A percentile compares a stretch with the other conserved stretches of the same genome.
Conservation (phyloP, 352 stramenopile species). For the Pythium oligandrum region DNA sequence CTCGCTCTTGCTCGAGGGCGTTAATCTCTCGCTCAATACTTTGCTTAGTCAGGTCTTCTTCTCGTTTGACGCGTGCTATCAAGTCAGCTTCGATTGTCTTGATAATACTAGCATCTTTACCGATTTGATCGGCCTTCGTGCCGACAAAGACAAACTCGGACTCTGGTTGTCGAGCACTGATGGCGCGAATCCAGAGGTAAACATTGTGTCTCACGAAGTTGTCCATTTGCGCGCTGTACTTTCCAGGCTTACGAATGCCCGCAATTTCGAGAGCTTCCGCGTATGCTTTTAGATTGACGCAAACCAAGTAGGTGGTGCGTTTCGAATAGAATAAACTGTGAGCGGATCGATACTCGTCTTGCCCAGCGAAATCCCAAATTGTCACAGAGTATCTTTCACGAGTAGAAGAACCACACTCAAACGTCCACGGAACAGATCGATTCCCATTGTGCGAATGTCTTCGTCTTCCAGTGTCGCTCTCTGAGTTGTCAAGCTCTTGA, state of each 20-base stretch:
- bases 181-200: slow-evolving; percentile 13
- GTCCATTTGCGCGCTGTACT: not conserved
- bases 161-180: slow-evolving; percentile 12
- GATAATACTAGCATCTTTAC: not conserved
- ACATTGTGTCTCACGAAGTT: slow-evolving; percentile 11
- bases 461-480: not conserved
- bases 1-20: not conserved
- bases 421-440: slow-evolving; percentile 1
- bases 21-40: not conserved
- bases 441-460: not conserved
- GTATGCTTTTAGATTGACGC: slow-evolving; percentile 12
- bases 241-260: no score
- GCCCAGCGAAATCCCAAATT: slow-evolving; percentile 2
- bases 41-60: slow-evolving; percentile 5
- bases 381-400: not conserved
- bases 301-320: slow-evolving; percentile 9
- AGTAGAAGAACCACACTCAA: not conserved
- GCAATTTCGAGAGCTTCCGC: not conserved
- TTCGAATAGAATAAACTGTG: slow-evolving; percentile 1
- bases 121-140: slow-evolving; percentile 14
- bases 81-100: slow-evolving; percentile 6
- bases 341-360: slow-evolving; percentile 2
- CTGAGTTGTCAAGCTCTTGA: slow-evolving; percentile 1
- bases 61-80: not conserved
- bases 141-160: slow-evolving; percentile 14